A percentile compares a stretch with the other conserved stretches of the same genome.
phyloP scores from a whole-genome alignment of 2,329 filamentous ascomycete genomes.

The Periconia sp. region DNA sequence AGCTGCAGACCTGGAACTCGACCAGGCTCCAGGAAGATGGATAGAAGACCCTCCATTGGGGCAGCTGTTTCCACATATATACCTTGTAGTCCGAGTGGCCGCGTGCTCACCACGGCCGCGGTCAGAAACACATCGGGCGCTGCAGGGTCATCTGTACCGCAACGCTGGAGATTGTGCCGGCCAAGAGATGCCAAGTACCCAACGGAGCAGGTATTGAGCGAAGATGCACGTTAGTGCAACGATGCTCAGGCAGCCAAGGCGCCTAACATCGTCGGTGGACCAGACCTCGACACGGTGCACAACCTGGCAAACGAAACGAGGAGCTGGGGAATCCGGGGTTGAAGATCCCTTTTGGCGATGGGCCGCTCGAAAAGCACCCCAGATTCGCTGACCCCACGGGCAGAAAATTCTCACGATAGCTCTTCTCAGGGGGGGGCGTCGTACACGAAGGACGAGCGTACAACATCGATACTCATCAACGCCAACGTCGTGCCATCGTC shows the following conservation, averaged over 20 bases:
- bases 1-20: slow-evolving; percentile 4
- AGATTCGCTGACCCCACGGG: background rate
- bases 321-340: slow-evolving; percentile 22
- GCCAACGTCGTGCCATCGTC: slow-evolving; percentile 1
- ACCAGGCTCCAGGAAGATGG: slow-evolving; percentile 8
- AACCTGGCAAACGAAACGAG: slow-evolving; percentile 14
- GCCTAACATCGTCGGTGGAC: slow-evolving; percentile 29
- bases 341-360: slow-evolving; percentile 3
- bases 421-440: too few species aligned
- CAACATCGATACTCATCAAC: background rate
- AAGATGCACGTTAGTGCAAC: slow-evolving; percentile 29
- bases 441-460: too few species aligned
- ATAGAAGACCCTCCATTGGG: slow-evolving; percentile 5
- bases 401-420: too few species aligned
- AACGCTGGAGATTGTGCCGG: slow-evolving; percentile 26
- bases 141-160: slow-evolving; percentile 27
- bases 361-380: background rate
- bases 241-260: slow-evolving; percentile 28
- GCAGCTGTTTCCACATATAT: slow-evolving; percentile 7
- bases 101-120: slow-evolving; percentile 9
- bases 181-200: slow-evolving; percentile 41
- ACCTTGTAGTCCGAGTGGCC: background rate
- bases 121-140: slow-evolving; percentile 14
- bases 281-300: too few species aligned
- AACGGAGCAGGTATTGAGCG: slow-evolving; percentile 26